Percentiles rank a stretch among this genome's conserved stretches.
phyloP scores from a whole-genome alignment of 2,329 filamentous ascomycete species.

The Penicillium concentricum region DNA sequence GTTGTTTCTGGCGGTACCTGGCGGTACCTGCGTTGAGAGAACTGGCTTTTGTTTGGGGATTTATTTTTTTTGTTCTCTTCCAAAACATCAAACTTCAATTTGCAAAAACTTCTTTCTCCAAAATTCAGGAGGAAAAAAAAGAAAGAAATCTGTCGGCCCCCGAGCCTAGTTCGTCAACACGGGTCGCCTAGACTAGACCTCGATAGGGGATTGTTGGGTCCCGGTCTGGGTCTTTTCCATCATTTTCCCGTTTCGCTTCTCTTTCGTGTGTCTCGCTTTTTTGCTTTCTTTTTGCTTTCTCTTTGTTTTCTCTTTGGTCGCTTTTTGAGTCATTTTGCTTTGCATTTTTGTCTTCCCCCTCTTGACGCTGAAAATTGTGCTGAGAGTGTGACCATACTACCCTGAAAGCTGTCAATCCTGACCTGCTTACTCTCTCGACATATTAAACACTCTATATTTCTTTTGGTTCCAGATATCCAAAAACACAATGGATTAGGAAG shows the following conservation, averaged over 20 bases:
- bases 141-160: neutral
- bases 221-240: constrained; percentile 21
- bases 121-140: neutral
- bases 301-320: neutral
- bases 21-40: constrained; percentile 5
- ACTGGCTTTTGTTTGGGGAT: neutral
- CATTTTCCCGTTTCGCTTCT: constrained; percentile 15
- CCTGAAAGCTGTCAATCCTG: constrained; percentile 1
- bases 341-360: neutral
- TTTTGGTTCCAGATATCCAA: constrained; percentile 3
- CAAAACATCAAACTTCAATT: neutral
- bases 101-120: neutral
- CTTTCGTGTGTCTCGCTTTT: neutral
- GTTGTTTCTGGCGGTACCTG: constrained; percentile 15
- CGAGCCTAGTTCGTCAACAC: constrained; percentile 18
- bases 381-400: constrained; percentile 8
- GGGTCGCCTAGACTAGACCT: constrained; percentile 25
- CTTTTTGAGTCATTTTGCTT: neutral
- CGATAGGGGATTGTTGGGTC: constrained; percentile 22
- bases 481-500: constrained; percentile 21
- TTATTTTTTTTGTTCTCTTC: neutral
- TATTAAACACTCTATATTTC: constrained; percentile 3
- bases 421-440: constrained; percentile 8
- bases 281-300: neutral
- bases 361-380: neutral